Conservation (phyloP, 1,139 yeast species). For the Debaryomyces nepalensis region DNA sequence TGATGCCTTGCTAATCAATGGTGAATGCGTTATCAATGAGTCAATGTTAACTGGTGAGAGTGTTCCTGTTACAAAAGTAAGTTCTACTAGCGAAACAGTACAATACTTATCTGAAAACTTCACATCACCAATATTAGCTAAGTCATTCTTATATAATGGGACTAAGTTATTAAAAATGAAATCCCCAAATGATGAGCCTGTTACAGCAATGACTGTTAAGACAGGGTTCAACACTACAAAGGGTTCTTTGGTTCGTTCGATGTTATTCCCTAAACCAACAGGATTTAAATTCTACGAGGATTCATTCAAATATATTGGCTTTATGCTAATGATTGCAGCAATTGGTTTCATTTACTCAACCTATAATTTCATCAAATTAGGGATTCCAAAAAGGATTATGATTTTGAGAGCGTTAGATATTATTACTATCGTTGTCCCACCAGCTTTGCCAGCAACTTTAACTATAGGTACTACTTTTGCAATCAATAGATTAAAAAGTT, state of each 20-base stretch:
- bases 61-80: slow-evolving; percentile 86
- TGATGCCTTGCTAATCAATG: slow-evolving; percentile 83
- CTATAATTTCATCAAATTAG: slow-evolving; percentile 76
- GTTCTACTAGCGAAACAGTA: slow-evolving; percentile 68
- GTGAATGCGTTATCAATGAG: slow-evolving; percentile 93
- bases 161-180: slow-evolving; percentile 86
- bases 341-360: slow-evolving; percentile 86
- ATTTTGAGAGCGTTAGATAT: slow-evolving; percentile 89
- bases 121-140: slow-evolving; percentile 69
- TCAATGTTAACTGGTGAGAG: slow-evolving; percentile 98
- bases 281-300: slow-evolving; percentile 94
- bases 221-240: slow-evolving; percentile 96
- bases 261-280: slow-evolving; percentile 94
- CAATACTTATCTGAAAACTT: slow-evolving; percentile 57
- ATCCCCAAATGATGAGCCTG: slow-evolving; percentile 67
- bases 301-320: slow-evolving; percentile 93
- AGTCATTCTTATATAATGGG: slow-evolving; percentile 82
- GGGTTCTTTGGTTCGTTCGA: slow-evolving; percentile 92
- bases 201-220: slow-evolving; percentile 83
- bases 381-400: slow-evolving; percentile 70
- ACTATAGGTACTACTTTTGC: slow-evolving; percentile 97
- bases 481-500: slow-evolving; percentile 66
- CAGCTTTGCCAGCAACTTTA: slow-evolving; percentile 95
- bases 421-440: slow-evolving; percentile 96
- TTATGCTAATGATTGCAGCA: slow-evolving; percentile 85